Percentiles rank a stretch among this genome's conserved stretches.
Conservation (phyloP, 352 stramenopile genomes). For the Pythium rhizo-oryzae region DNA sequence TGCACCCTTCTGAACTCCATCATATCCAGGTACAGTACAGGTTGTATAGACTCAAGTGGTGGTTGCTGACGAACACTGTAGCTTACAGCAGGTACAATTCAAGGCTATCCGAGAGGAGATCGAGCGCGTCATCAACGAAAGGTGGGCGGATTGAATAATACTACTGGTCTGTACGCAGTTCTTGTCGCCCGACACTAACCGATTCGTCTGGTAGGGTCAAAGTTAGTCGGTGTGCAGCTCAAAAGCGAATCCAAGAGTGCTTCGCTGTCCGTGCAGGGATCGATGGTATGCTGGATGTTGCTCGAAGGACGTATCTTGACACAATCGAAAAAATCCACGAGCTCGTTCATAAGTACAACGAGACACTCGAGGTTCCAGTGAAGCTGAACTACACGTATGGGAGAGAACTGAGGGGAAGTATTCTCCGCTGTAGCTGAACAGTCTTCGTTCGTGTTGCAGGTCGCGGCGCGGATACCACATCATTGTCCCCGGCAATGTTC, state of each 20-base stretch:
- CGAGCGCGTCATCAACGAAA: constrained; percentile 74
- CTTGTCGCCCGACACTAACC: background rate
- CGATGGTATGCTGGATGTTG: constrained; percentile 87
- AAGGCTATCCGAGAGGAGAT: constrained; percentile 41
- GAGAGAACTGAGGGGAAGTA: background rate
- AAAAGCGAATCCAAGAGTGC: constrained; percentile 87
- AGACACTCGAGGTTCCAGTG: constrained; percentile 61
- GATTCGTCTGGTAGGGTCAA: constrained; percentile 47
- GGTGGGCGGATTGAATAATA: constrained; percentile 30
- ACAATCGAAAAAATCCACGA: constrained; percentile 86
- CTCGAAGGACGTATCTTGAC: constrained; percentile 76
- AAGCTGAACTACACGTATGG: constrained; percentile 81
- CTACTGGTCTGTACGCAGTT: too few species aligned
- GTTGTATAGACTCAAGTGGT: background rate
- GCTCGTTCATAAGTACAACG: constrained; percentile 74
- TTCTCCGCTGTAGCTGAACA: background rate
- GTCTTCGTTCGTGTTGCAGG: constrained; percentile 27
- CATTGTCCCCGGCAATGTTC: constrained; percentile 51
- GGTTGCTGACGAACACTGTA: background rate
- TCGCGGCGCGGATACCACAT: constrained; percentile 77
- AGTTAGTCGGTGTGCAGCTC: constrained; percentile 60
- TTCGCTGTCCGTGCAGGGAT: constrained; percentile 82
- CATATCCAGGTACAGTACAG: constrained; percentile 46
- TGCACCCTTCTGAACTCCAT: constrained; percentile 67
- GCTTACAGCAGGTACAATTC: constrained; percentile 16